These are phyloP conservation scores for Bolboschoenoplectus hybrid DNA, from an alignment of 202 grass and related monocot genomes.

Conservation along the genomic window DNA sequence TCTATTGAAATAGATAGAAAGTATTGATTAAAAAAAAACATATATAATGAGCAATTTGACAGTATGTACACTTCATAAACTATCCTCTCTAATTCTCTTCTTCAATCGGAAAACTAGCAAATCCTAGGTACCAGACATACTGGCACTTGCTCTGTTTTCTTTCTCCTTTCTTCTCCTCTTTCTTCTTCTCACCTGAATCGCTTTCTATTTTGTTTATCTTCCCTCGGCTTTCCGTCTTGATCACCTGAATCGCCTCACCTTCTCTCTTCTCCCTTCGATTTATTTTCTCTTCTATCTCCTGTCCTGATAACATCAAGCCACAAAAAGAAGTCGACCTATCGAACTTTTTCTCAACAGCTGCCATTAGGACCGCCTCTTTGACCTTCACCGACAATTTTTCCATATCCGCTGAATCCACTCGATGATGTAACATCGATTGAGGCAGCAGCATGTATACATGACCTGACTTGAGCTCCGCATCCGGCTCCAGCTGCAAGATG, in stretches of 20 bases:
- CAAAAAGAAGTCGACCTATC: slow-evolving; percentile 17
- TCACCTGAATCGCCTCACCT: background rate
- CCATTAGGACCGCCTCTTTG: slow-evolving; percentile 31
- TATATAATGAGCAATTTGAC: background rate
- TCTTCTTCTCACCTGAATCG: background rate
- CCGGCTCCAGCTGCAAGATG: background rate
- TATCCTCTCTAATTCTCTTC: background rate
- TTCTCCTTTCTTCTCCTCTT: background rate
- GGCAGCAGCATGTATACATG: slow-evolving; percentile 24
- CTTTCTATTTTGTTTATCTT: background rate
- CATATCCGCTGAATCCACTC: background rate
- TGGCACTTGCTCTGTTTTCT: slow-evolving; percentile 1
- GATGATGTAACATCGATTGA: slow-evolving; percentile 10
- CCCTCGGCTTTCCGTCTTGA: background rate
- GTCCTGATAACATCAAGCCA: slow-evolving; percentile 16
- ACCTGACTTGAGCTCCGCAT: background rate
- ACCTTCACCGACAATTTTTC: slow-evolving; percentile 5
- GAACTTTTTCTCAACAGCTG: background rate
- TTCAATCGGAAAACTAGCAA: slow-evolving; percentile 30
- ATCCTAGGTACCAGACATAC: slow-evolving; percentile 32
- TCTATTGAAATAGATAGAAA: background rate
- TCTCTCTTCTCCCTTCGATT: background rate
- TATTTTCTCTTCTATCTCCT: background rate
- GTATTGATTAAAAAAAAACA: background rate
- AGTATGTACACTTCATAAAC: background rate